These are phyloP conservation scores for Botrytis elliptica DNA, from an alignment of 2,329 filamentous ascomycete genomes.

Conservation along the genomic window DNA sequence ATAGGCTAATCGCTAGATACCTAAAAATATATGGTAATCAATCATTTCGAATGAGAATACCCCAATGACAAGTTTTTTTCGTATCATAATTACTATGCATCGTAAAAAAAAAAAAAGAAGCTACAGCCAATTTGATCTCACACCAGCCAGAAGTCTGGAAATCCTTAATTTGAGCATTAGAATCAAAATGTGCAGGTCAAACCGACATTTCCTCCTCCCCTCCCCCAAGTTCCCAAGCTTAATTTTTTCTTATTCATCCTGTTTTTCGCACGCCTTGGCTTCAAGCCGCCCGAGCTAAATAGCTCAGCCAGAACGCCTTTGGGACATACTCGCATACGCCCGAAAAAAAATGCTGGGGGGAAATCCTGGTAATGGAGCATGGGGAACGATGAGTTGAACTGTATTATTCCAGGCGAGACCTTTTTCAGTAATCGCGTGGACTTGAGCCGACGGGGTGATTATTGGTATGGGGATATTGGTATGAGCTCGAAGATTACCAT, in stretches of 20 bases:
- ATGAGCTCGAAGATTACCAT: not conserved
- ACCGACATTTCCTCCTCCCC: not conserved
- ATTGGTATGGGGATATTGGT: not conserved
- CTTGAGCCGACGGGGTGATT: not conserved
- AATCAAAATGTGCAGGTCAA: not conserved
- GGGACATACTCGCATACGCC: slow-evolving; percentile 15
- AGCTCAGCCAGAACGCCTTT: slow-evolving; percentile 11
- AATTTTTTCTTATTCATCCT: not conserved
- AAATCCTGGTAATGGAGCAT: not conserved
- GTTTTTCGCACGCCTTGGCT: not conserved
- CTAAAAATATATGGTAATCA: not conserved
- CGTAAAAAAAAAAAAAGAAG: not conserved
- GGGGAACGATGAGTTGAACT: slow-evolving; percentile 3
- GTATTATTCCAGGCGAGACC: not conserved
- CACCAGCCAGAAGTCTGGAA: slow-evolving; percentile 4
- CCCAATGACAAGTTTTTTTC: not conserved
- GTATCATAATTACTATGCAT: not conserved
- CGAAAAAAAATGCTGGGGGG: not conserved
- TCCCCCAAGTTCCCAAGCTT: not conserved
- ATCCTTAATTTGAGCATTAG: not conserved
- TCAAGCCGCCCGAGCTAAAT: not conserved
- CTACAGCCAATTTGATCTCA: not conserved
- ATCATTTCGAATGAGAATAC: not conserved
- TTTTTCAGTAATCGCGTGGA: not conserved
- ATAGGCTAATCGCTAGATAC: not conserved